phyloP scores from a whole-genome alignment of 2,329 filamentous ascomycete genomes.

The Leptosphaerulina australis region DNA sequence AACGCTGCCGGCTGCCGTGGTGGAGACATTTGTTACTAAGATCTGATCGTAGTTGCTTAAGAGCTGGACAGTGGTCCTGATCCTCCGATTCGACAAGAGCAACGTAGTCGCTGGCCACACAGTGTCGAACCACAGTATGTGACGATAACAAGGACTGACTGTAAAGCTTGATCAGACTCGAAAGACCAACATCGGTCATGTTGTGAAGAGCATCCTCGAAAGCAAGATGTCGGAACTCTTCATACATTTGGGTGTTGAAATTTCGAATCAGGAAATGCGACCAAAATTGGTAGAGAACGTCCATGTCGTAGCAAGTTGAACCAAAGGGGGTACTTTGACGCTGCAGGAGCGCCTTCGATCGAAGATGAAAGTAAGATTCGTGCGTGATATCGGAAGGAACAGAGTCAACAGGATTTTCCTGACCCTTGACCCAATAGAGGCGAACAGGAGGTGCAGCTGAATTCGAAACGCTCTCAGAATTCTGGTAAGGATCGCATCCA shows the following conservation, averaged over 20 bases:
- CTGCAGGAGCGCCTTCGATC: conserved; percentile 57
- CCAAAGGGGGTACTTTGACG: conserved; percentile 53
- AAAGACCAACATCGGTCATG: conserved; percentile 62
- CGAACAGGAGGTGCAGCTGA: conserved; percentile 31
- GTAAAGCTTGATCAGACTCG: conserved; percentile 70
- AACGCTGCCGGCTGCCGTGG: conserved; percentile 62
- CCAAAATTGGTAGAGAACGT: conserved; percentile 76
- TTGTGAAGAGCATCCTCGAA: conserved; percentile 65
- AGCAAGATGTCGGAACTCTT: conserved; percentile 72
- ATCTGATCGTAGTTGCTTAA: conserved; percentile 58
- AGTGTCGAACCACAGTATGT: conserved; percentile 57
- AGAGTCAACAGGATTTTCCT: conserved; percentile 51
- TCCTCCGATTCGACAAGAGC: conserved; percentile 59
- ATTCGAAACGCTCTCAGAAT: conserved; percentile 26
- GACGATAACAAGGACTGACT: conserved; percentile 60
- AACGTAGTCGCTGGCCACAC: conserved; percentile 62
- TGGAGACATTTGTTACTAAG: conserved; percentile 62
- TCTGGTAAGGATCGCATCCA: conserved; percentile 28
- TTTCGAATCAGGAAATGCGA: conserved; percentile 72
- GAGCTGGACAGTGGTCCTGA: conserved; percentile 52
- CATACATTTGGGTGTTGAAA: conserved; percentile 77
- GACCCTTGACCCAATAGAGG: conserved; percentile 60
- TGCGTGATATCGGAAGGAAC: conserved; percentile 54
- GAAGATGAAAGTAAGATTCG: conserved; percentile 58
- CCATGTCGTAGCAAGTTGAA: conserved; percentile 63